phyloP scores from a whole-genome alignment of 805 yeast species.

The Lachancea dasiensis region DNA sequence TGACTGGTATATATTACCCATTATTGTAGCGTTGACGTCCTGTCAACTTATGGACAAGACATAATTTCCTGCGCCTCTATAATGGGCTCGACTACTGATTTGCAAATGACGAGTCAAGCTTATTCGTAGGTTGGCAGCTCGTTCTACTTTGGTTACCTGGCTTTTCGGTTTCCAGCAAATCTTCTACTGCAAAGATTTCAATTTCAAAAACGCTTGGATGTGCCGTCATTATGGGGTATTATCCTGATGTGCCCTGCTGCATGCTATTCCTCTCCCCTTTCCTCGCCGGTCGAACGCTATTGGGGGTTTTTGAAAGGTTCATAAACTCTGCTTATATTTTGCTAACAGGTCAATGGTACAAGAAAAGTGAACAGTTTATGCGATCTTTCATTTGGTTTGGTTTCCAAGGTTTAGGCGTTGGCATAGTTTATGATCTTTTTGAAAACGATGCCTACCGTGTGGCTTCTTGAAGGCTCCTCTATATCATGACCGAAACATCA shows the following conservation, averaged over 20 bases:
- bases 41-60: slow-evolving; percentile 37
- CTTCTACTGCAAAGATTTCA: slow-evolving; percentile 39
- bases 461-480: slow-evolving; percentile 54
- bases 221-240: slow-evolving; percentile 34
- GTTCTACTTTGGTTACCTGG: slow-evolving; percentile 43
- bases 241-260: slow-evolving; percentile 34
- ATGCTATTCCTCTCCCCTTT: slow-evolving; percentile 9
- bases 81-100: slow-evolving; percentile 34
- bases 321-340: slow-evolving; percentile 42
- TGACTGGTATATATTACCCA: slow-evolving; percentile 35
- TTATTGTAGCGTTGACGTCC: slow-evolving; percentile 33
- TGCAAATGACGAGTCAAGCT: slow-evolving; percentile 34
- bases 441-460: slow-evolving; percentile 25
- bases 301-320: slow-evolving; percentile 40
- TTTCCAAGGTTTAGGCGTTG: slow-evolving; percentile 41
- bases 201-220: slow-evolving; percentile 35
- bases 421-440: slow-evolving; percentile 43
- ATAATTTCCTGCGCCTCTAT: slow-evolving; percentile 37
- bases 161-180: slow-evolving; percentile 41
- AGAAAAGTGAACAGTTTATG: slow-evolving; percentile 31
- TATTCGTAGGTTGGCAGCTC: slow-evolving; percentile 42
- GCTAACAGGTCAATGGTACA: slow-evolving; percentile 45
- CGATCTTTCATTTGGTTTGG: slow-evolving; percentile 41
- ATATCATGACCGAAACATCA: slow-evolving; percentile 54
- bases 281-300: slow-evolving; percentile 28